Base-by-base conservation (phyloP, 768 basidiomycete species). In the Leccinellum luteum region DNA sequence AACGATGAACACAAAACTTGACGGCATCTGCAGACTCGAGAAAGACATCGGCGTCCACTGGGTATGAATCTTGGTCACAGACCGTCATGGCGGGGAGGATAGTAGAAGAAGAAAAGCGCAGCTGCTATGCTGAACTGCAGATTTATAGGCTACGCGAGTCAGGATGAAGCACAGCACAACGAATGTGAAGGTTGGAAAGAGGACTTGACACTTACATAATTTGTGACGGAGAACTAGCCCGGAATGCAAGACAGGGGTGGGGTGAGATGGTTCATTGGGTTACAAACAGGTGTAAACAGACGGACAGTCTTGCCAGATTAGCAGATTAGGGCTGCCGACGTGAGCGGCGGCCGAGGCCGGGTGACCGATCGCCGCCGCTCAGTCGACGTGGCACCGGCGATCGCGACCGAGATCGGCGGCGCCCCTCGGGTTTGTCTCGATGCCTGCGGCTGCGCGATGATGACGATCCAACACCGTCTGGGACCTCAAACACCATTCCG, bases 401-500 rank as follows among this genome's bases (percentile, higher is more conserved):
- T 25, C 50, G 52, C 14, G 69, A 71, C 31, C 66, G 69, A 7
- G 63, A 69, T 52, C 62, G 62, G 6, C 65, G 63, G 58, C 61
- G 66, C 43, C 64, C 65, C 35, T 55, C 43, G 45, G 67, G 54
- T 51, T 74, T 67, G 30, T 83, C 79, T 25, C 76, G 75, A 59
- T 85, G 85, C 51, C 81, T 73, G 59, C 78, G 78, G 23, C 71
- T 73, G 47, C 74, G 72, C n/a, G 65, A 63, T 9, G 61, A 60
- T 23, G 45, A 47, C 23, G 41, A 19, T 43, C 19, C 5, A 12
- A 68, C 72, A 60, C 61, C 70, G 52, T 73, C 73, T n/a, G 79
- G 76, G n/a, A 87, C 78, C 59, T 95, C 92, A 70, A 95, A 94
- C 23, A 94, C 89, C 88, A 94, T 86, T 21, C 83, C 85, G 67